Evolutionary conservation across 2,329 filamentous ascomycete genomes (phyloP).

Genomic region (Knufia fluminis): DNA sequence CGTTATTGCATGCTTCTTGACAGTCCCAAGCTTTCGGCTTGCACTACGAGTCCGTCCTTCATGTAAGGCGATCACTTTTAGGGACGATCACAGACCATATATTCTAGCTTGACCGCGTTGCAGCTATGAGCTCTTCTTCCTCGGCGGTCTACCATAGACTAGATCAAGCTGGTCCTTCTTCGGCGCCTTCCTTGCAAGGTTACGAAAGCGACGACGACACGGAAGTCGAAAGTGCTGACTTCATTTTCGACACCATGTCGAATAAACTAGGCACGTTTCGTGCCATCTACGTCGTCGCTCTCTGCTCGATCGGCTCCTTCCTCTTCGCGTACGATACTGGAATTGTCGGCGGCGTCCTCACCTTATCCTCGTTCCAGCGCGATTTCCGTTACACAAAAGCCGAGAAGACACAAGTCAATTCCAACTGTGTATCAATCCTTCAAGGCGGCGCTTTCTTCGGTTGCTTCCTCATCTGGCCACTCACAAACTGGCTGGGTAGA

Average conservation of each 20-base stretch:
- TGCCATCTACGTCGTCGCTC: conserved; percentile 29
- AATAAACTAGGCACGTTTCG: conserved; percentile 29
- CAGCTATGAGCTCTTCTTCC: conserved; percentile 11
- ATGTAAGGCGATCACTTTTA: background rate
- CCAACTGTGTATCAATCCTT: conserved; percentile 42
- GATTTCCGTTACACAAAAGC: conserved; percentile 35
- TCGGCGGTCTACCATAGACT: conserved; percentile 13
- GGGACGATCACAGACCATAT: background rate
- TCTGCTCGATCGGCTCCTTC: conserved; percentile 32
- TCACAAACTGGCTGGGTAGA: conserved; percentile 40
- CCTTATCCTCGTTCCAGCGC: conserved; percentile 34
- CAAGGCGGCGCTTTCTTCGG: conserved; percentile 46
- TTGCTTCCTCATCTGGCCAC: conserved; percentile 41
- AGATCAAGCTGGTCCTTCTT: conserved; percentile 11
- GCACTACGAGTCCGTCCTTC: background rate
- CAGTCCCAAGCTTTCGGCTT: background rate
- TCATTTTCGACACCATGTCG: conserved; percentile 23
- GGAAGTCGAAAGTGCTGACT: background rate
- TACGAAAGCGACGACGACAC: conserved; percentile 5
- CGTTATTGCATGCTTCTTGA: background rate
- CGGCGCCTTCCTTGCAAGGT: conserved; percentile 3
- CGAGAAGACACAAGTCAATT: conserved; percentile 35
- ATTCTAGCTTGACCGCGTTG: background rate
- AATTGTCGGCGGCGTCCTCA: conserved; percentile 40
- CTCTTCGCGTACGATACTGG: conserved; percentile 37